Percentiles rank a stretch among this genome's conserved stretches.
Conservation (phyloP, 176 grass and related monocot species). For the Thinopyrum elongatum region DNA sequence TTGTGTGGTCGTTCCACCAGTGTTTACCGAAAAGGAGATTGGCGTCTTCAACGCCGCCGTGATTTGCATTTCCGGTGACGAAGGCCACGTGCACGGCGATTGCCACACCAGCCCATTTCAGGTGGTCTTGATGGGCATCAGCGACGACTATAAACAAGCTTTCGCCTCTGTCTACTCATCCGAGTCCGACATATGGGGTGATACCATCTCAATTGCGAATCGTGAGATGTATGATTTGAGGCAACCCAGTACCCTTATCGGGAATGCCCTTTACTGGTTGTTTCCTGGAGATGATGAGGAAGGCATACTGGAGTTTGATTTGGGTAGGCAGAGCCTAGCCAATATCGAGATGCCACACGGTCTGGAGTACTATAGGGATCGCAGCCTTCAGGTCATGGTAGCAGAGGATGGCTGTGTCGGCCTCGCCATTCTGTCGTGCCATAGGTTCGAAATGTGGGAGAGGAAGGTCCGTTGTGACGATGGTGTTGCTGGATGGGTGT, state of each 20-base stretch:
- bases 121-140: conserved; percentile 4
- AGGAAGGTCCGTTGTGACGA: background rate
- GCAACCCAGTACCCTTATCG: background rate
- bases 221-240: background rate
- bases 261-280: conserved; percentile 9
- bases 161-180: conserved; percentile 14
- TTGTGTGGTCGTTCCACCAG: background rate
- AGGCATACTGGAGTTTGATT: conserved; percentile 9
- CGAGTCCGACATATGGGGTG: background rate
- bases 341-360: background rate
- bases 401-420: background rate
- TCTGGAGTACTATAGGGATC: background rate
- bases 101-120: conserved; percentile 10
- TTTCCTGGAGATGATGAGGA: background rate
- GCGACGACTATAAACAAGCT: background rate
- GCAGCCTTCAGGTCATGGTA: background rate
- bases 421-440: background rate
- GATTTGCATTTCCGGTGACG: background rate
- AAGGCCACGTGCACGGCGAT: conserved; percentile 15
- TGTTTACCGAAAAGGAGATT: background rate
- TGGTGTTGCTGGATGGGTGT: background rate
- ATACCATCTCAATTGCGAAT: background rate
- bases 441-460: background rate
- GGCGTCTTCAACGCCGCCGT: background rate
- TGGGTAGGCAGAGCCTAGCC: background rate